Conservation (phyloP, 257 asterid genomes). For the Solanum piurae region DNA sequence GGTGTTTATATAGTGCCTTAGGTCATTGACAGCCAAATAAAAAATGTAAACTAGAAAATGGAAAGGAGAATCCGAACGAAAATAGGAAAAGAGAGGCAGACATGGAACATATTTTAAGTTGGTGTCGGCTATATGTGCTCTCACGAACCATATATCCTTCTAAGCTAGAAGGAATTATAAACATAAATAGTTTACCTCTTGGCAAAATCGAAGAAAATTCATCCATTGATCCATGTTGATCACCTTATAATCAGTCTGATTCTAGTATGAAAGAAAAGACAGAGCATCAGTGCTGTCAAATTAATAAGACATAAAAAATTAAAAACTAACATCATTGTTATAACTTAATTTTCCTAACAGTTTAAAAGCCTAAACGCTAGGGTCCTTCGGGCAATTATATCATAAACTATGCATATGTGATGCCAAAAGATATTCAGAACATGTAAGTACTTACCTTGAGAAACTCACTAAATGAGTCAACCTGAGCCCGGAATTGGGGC, state of each 20-base stretch:
- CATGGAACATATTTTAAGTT: background rate
- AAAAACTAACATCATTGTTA: background rate
- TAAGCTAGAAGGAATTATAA: background rate
- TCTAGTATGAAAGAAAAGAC: conserved; percentile 21
- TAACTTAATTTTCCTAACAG: background rate
- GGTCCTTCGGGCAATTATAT: background rate
- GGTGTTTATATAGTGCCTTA: background rate
- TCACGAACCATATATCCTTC: background rate
- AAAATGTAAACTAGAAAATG: background rate
- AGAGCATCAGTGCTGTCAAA: background rate
- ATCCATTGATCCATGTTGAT: conserved; percentile 89
- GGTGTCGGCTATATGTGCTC: background rate
- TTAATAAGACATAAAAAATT: background rate
- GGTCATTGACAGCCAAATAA: background rate
- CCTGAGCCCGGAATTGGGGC: conserved; percentile 44
- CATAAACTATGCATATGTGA: background rate
- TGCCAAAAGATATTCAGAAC: background rate
- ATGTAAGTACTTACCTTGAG: conserved; percentile 42
- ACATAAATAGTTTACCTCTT: conserved; percentile 38
- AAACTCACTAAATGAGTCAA: conserved; percentile 53
- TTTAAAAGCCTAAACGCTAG: background rate
- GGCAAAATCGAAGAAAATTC: conserved; percentile 68
- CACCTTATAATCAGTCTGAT: conserved; percentile 73
- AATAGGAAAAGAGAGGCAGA: background rate
- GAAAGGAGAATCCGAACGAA: background rate